These are phyloP conservation scores for Batkoa obscura DNA, from an alignment of 371 early-diverging fungal genomes.

Conservation along the genomic window DNA sequence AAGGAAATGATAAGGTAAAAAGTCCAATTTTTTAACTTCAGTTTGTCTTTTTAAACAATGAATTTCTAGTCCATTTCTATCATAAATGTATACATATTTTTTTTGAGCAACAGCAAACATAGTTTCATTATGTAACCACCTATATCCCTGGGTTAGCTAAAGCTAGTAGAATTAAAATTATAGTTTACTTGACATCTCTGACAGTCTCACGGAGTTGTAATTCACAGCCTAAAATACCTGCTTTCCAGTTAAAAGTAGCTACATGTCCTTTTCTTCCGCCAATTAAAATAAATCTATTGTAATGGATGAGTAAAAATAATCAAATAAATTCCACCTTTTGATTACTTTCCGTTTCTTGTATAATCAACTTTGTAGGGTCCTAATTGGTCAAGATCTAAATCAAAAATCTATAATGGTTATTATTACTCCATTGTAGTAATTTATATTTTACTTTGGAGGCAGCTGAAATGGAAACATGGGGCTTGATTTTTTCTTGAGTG, in stretches of 20 bases:
- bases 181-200: conserved; percentile 74
- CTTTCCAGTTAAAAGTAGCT: conserved; percentile 84
- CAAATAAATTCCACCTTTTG: not conserved
- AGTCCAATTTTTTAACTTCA: conserved; percentile 69
- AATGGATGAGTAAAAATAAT: not conserved
- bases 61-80: conserved; percentile 81
- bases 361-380: conserved; percentile 83
- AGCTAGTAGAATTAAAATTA: conserved; percentile 13
- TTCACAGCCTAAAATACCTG: conserved; percentile 67
- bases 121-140: conserved; percentile 93
- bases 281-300: conserved; percentile 48
- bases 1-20: conserved; percentile 94
- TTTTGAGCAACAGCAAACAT: conserved; percentile 96
- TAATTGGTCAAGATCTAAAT: conserved; percentile 62
- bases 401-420: conserved; percentile 54
- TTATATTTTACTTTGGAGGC: conserved; percentile 36
- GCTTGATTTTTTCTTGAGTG: conserved; percentile 52
- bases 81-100: conserved; percentile 91
- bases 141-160: conserved; percentile 13
- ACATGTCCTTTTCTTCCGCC: conserved; percentile 85
- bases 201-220: conserved; percentile 74
- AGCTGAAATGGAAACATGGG: conserved; percentile 62
- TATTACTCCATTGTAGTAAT: not conserved
- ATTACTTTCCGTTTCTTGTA: conserved; percentile 66
- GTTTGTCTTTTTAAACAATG: conserved; percentile 78